Evolutionary conservation across 2,329 filamentous ascomycete genomes (phyloP), one percentile per base, ranked within the genome.

Genomic region (Alternaria alternata): DNA sequence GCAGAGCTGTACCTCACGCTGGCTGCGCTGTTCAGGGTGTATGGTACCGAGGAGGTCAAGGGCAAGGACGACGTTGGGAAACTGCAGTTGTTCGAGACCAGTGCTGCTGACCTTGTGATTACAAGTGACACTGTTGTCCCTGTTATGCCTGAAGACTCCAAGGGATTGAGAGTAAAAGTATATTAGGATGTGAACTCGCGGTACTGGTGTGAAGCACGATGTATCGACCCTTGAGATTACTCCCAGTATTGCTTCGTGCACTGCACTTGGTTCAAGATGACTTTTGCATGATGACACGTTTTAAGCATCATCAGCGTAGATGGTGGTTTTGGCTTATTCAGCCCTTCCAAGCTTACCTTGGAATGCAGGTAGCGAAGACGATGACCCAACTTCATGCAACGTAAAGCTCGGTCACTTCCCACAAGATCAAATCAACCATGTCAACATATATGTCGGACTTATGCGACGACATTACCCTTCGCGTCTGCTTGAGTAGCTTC

Each of bases 11-110:
- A 43, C 9, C 36, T 44, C 11, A 36, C 46, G 9, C 20, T 57
- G 24, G 53, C 42, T 2, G 53, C 43, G 18, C 16, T 55, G 3
- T 55, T 55, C 22, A 47, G 52, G 32, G 30, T 54, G 5, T 38
- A 39, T 18, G 26, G 49, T 43, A 52, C 36, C 1, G 11, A 52
- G 3, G 24, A 52, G n/a, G 11, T 52, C 18, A n/a, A 52, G 22
- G 49, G 49, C 6, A 52, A 52, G 38, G 49, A 52, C 32, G 49
- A 52, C 5, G 38, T 52, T 24, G 49, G 49, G n/a, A 52, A 38
- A 16, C 11, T 54, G 16, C 16, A 54, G n/a, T 54, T 54, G 24
- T 54, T 54, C n/a, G 52, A 54, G 32, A 54, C 52, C 18, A 52
- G 38, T 16, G 38, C 49, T n/a, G 49, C 38, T 30, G 49, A 43